Conservation (phyloP, 768 basidiomycete species). For the Suillus sp. region DNA sequence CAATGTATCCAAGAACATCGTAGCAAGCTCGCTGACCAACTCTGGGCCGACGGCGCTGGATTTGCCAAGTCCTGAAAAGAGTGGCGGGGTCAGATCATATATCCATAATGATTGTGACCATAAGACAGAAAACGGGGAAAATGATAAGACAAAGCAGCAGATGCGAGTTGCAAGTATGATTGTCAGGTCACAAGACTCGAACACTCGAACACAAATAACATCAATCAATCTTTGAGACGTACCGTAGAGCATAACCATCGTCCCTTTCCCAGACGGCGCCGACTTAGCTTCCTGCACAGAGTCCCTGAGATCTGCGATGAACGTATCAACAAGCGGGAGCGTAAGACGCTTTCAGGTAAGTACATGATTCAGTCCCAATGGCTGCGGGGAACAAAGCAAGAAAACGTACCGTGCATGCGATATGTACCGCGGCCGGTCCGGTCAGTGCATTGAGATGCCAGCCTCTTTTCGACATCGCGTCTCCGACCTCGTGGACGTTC, state of each 20-base stretch:
- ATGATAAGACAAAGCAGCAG: not conserved
- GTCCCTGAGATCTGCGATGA: conserved; percentile 83
- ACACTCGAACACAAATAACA: not conserved
- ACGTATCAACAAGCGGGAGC: conserved; percentile 70
- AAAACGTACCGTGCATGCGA: conserved; percentile 83
- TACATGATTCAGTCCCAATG: not conserved
- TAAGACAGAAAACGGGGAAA: not conserved
- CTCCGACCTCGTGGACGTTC: conserved; percentile 88
- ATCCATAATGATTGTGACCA: not conserved
- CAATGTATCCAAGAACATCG: conserved; percentile 78
- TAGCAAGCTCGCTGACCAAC: conserved; percentile 76
- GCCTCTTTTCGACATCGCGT: conserved; percentile 79
- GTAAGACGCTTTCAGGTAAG: conserved; percentile 64
- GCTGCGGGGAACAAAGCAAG: not conserved
- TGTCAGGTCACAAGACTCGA: not conserved
- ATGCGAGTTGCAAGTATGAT: conserved; percentile 6
- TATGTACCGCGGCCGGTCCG: conserved; percentile 83
- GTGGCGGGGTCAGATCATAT: not conserved
- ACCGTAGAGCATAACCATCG: conserved; percentile 94
- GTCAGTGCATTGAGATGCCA: conserved; percentile 92
- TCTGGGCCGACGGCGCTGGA: conserved; percentile 82
- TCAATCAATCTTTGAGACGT: conserved; percentile 25
- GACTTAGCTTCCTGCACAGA: conserved; percentile 71
- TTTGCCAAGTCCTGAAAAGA: conserved; percentile 66
- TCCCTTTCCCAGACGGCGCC: conserved; percentile 67